phyloP scores from a whole-genome alignment of 148 eudicot species.

The Spergularia marina region DNA sequence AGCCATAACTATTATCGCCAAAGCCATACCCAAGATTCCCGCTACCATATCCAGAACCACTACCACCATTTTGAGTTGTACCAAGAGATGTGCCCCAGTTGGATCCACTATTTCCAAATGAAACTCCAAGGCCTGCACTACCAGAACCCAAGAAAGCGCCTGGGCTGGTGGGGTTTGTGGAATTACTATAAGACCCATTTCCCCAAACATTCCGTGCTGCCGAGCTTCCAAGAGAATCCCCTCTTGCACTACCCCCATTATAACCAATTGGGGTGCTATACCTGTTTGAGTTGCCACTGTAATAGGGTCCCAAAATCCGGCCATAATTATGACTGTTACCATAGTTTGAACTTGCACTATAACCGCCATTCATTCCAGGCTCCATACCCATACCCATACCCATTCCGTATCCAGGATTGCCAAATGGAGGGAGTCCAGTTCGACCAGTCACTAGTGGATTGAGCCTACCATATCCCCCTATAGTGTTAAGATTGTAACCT shows the following conservation, averaged over 20 bases:
- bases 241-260: slow-evolving; percentile 17
- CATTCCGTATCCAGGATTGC: slow-evolving; percentile 57
- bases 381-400: slow-evolving; percentile 30
- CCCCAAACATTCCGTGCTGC: slow-evolving; percentile 59
- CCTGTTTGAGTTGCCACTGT: slow-evolving; percentile 48
- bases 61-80: slow-evolving; percentile 40
- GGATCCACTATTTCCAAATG: slow-evolving; percentile 51
- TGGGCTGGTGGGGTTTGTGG: slow-evolving; percentile 32
- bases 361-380: slow-evolving; percentile 47
- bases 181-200: slow-evolving; percentile 47
- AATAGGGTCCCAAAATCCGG: slow-evolving; percentile 62
- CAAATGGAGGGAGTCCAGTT: slow-evolving; percentile 58
- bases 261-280: slow-evolving; percentile 46
- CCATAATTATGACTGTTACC: slow-evolving; percentile 53
- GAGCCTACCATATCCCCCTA: slow-evolving; percentile 65
- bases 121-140: slow-evolving; percentile 51
- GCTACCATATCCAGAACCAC: slow-evolving; percentile 44
- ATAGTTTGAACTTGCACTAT: slow-evolving; percentile 48
- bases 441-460: slow-evolving; percentile 58
- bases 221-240: slow-evolving; percentile 35
- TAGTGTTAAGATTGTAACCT: slow-evolving; percentile 28
- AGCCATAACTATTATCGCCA: slow-evolving; percentile 47
- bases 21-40: slow-evolving; percentile 51
- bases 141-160: slow-evolving; percentile 52
- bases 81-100: slow-evolving; percentile 52